Base-by-base conservation (phyloP, 305 asterid genomes). In the Galium porrigens region DNA sequence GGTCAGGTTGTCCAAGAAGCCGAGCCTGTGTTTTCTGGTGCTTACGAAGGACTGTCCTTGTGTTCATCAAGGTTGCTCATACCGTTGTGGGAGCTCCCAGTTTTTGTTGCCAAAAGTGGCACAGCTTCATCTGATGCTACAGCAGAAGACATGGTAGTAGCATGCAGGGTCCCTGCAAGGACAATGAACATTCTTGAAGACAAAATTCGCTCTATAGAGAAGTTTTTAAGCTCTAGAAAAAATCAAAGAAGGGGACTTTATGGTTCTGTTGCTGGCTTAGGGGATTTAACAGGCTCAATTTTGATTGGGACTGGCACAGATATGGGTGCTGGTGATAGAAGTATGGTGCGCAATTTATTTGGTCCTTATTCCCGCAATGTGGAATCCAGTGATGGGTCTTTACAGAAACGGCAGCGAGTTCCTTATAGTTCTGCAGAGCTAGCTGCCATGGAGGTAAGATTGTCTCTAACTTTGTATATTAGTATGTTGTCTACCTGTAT, bases 1-100 rank as follows among this genome's bases (percentile, higher is more conserved):
- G 99, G 97, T 14, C 99, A 89, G 82, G 99, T 92, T 63, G 95
- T 87, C 76, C 96, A 92, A 78, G 96, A 89, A 64, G 95, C 96
- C 29, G 97, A 94, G 77, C 97, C 96, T 62, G 85, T 89, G 36
- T 94, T 89, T 80, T 94, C 99, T 46, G 95, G 95, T 73, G 94
- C 97, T 79, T 85, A 87, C 65, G 95, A 94, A 71, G 99, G 99
- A 66, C 92, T 94, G 37, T 87, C 96, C 71, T 77, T 94, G 69
- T 87, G 96, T 77, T 77, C 99, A 59, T 94, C 99, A 57, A 87
- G 99, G 77, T 80, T 94, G 70, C 92, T 94, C 63, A 66, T 89
- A 67, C 99, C 99, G 29, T 69, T 94, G 67, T 94, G 99, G 99
- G 94, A 94, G 77, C 96, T 89, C 76, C 99, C 99, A 61, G 90